These are phyloP conservation scores for Tagetes erecta DNA, from an alignment of 129 eudicot species.

Conservation along the genomic window DNA sequence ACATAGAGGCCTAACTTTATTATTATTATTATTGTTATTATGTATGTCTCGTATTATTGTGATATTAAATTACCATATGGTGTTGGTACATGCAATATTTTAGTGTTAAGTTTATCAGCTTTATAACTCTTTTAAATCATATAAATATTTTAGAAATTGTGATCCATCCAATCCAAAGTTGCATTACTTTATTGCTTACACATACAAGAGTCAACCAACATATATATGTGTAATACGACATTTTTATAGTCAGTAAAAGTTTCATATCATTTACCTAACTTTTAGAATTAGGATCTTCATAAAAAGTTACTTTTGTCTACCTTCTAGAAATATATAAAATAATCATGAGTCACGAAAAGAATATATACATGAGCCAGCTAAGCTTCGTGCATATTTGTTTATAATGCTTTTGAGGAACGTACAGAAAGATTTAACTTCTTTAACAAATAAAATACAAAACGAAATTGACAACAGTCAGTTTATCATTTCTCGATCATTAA, in stretches of 20 bases:
- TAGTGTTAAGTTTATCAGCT: background rate
- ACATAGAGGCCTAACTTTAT: conserved; percentile 1
- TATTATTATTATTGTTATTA: background rate
- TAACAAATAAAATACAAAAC: background rate
- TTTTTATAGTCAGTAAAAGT: background rate
- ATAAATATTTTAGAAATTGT: background rate
- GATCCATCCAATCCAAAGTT: background rate
- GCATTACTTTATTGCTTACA: conserved; percentile 19
- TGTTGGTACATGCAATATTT: conserved; percentile 22
- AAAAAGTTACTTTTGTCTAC: conserved; percentile 8
- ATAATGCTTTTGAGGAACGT: background rate
- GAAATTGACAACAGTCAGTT: too few species aligned
- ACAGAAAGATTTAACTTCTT: background rate
- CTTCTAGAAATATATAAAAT: conserved; percentile 23
- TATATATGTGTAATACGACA: conserved; percentile 13
- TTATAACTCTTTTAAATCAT: background rate
- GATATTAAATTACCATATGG: conserved; percentile 27
- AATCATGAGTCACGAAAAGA: background rate
- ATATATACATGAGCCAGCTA: background rate
- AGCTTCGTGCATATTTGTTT: conserved; percentile 8
- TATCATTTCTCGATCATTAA: too few species aligned
- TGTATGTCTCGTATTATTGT: background rate
- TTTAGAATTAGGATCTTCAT: background rate
- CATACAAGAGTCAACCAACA: background rate
- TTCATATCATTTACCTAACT: conserved; percentile 10